Percentiles rank a stretch among this genome's conserved stretches.
phyloP scores from a whole-genome alignment of 2,329 filamentous ascomycete genomes.

The Calonectria pseudoreteaudii region DNA sequence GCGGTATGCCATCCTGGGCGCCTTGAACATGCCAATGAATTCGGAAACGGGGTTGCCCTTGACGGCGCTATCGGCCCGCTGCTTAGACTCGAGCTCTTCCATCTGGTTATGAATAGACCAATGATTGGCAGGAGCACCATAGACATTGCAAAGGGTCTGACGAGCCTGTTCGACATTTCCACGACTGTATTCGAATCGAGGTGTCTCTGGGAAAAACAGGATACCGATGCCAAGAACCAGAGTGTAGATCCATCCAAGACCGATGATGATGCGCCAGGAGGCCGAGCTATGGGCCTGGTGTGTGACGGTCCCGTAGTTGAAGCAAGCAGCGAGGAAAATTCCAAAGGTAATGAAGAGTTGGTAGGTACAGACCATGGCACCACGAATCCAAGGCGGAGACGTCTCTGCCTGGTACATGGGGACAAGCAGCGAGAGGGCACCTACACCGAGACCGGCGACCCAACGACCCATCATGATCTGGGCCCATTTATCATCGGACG shows the following conservation, averaged over 20 bases:
- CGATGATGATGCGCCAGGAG: constrained; percentile 72
- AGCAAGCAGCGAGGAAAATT: constrained; percentile 69
- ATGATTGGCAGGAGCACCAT: constrained; percentile 57
- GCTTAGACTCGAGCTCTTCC: constrained; percentile 65
- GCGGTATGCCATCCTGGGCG: constrained; percentile 73
- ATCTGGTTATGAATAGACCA: constrained; percentile 61
- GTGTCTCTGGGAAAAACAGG: constrained; percentile 63
- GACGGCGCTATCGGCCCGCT: constrained; percentile 58
- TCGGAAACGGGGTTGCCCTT: constrained; percentile 56
- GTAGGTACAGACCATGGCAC: constrained; percentile 73
- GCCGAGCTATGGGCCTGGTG: constrained; percentile 59
- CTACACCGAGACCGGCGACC: constrained; percentile 75
- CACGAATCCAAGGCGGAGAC: constrained; percentile 74
- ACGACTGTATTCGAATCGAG: constrained; percentile 62
- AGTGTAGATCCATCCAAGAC: constrained; percentile 64
- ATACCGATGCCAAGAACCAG: constrained; percentile 62
- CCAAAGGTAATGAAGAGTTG: constrained; percentile 80
- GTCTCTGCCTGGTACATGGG: constrained; percentile 83
- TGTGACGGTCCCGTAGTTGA: constrained; percentile 71
- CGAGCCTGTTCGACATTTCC: constrained; percentile 60
- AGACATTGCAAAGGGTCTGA: constrained; percentile 60
- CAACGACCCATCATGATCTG: constrained; percentile 75
- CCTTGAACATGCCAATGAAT: constrained; percentile 71
- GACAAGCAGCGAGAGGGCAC: constrained; percentile 71
- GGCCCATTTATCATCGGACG: constrained; percentile 67